Evolutionary conservation across 106 monocot species (phyloP), one percentile per base, ranked within the genome.

Genomic region (Dioscorea zingiberensis): DNA sequence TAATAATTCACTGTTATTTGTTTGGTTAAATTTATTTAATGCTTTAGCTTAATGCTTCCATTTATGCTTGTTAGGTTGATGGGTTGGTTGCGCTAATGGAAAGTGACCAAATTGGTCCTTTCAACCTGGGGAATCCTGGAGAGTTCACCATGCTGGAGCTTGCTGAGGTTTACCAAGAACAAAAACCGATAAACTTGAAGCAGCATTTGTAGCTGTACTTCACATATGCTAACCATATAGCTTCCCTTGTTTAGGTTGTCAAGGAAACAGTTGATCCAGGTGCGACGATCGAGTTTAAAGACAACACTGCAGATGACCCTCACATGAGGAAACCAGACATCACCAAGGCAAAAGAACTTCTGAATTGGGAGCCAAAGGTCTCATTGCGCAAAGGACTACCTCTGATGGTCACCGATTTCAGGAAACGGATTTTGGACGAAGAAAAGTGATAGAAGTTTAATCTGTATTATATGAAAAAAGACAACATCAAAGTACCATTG

Each of bases 301-400:
- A 77, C 16, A 94, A 94, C 72, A 94, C 89, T 13, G 86, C 86
- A 47, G 94, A 89, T 65, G 94, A 86, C 44, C 94, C 89, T 1
- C 94, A 89, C 57, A 94, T 79, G 75, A 78, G 94, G 51, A 94
- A 89, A 63, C 94, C 89, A 2, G 93, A 94, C 49, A 89, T 94
- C 30, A 74, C 77, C 27, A 84, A 79, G 70, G 89, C 94, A 21
- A 89, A 89, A 71, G 69, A 76, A 58, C 70, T 86, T 12, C 76
- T 94, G 23, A 84, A 82, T 22, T 94, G 89, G 94, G 89, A 84
- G 67, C 89, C 94, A 7, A 86, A 94, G 66, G 49, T 94, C 26
- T 80, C 94, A 25, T 60, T 89, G 28, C 74, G 77, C 48, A 73
- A 87, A 62, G 90, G 90, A n/a, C 76, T 94, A 4, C 94, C 94